phyloP scores from a whole-genome alignment of 352 stramenopile species.

The Blastocystis sp. region DNA sequence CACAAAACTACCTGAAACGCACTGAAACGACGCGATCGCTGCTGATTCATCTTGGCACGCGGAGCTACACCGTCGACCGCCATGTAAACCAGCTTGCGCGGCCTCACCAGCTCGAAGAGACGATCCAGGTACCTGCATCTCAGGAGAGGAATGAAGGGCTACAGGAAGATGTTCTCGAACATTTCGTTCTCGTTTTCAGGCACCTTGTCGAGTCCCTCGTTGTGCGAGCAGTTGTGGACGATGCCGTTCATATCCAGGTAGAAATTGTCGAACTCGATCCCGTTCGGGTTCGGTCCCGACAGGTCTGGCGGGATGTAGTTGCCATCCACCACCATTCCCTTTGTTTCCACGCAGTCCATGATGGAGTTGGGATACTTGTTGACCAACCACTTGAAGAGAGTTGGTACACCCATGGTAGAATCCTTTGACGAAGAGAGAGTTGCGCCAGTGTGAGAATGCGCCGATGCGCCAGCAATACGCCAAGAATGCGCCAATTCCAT shows the following conservation, averaged over 20 bases:
- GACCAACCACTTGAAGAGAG: slow-evolving; percentile 95
- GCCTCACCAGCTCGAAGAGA: slow-evolving; percentile 81
- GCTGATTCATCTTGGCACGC: slow-evolving; percentile 60
- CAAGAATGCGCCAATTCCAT: too few relatives aligned
- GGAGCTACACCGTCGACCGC: not conserved
- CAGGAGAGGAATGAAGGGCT: slow-evolving; percentile 63
- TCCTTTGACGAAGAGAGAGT: too few relatives aligned
- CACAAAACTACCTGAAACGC: slow-evolving; percentile 60
- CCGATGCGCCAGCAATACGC: too few relatives aligned
- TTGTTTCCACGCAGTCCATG: slow-evolving; percentile 72
- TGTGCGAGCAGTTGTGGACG: slow-evolving; percentile 95
- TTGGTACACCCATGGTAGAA: slow-evolving; percentile 88
- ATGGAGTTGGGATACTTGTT: slow-evolving; percentile 97
- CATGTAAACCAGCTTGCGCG: slow-evolving; percentile 82
- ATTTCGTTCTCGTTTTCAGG: slow-evolving; percentile 91
- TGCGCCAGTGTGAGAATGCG: too few relatives aligned
- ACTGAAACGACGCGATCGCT: slow-evolving; percentile 86
- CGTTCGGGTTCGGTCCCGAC: slow-evolving; percentile 78
- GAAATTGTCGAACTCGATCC: slow-evolving; percentile 89
- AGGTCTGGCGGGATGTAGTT: slow-evolving; percentile 69
- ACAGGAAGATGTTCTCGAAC: slow-evolving; percentile 81
- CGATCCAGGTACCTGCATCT: slow-evolving; percentile 83
- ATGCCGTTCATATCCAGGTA: slow-evolving; percentile 99
- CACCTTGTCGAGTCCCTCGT: slow-evolving; percentile 70
- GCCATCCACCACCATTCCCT: slow-evolving; percentile 66